Evolutionary conservation across 495 filamentous ascomycete species (phyloP).

Genomic region (Aspergillus asperescens): DNA sequence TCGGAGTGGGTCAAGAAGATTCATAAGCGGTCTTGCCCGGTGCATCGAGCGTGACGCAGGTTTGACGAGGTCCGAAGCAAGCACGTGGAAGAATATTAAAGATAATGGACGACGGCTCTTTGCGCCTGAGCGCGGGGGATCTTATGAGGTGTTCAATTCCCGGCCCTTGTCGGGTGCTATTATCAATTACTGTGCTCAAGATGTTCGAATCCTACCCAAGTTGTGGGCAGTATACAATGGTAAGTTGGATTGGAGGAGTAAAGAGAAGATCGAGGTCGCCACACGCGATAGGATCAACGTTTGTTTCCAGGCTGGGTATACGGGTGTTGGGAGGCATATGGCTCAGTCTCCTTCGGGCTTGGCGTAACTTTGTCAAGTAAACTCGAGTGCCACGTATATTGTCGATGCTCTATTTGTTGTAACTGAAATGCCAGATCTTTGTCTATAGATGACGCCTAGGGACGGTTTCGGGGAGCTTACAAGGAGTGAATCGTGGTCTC

Average conservation of each 20-base stretch:
- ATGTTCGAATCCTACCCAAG: constrained; percentile 40
- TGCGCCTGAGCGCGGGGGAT: constrained; percentile 37
- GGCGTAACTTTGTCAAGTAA: no score
- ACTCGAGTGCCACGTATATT: no score
- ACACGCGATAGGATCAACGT: constrained; percentile 21
- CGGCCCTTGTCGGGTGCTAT: constrained; percentile 43
- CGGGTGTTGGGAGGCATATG: not conserved
- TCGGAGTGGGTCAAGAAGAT: constrained; percentile 22
- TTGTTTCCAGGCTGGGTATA: not conserved
- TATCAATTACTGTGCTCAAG: constrained; percentile 43
- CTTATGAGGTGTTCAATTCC: constrained; percentile 45
- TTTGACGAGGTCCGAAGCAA: constrained; percentile 13
- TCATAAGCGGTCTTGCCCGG: constrained; percentile 34
- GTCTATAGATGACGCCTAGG: no score
- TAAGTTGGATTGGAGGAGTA: constrained; percentile 22
- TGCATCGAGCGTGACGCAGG: constrained; percentile 41
- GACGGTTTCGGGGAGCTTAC: no score
- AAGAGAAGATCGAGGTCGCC: constrained; percentile 20
- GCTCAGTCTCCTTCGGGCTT: not conserved
- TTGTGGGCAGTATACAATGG: constrained; percentile 28
- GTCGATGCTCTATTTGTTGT: no score
- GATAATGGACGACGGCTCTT: constrained; percentile 36
- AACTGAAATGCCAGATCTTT: no score
- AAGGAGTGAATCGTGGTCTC: no score
- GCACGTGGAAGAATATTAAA: constrained; percentile 38